These are phyloP conservation scores for Pisolithus sp. DNA, from an alignment of 768 basidiomycete species.

Conservation along the genomic window DNA sequence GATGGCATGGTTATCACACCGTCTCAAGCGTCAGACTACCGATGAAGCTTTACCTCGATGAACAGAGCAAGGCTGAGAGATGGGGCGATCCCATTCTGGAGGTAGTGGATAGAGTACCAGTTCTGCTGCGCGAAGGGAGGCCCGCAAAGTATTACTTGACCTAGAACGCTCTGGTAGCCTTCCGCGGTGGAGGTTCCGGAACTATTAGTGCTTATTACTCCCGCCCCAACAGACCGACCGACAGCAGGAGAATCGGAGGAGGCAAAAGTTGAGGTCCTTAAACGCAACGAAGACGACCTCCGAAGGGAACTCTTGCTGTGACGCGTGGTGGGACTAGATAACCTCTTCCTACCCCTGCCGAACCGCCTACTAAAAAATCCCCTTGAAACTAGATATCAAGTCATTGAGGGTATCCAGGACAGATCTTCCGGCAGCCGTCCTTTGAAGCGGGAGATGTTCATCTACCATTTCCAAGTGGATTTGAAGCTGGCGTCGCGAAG, in stretches of 20 bases:
- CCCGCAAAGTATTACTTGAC: background rate
- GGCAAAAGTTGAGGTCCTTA: background rate
- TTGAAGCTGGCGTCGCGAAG: background rate
- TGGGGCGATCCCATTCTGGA: background rate
- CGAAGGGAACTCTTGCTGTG: background rate
- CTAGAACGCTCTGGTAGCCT: background rate
- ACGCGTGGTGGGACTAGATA: background rate
- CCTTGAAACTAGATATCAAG: background rate
- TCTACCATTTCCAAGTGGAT: conserved; percentile 1
- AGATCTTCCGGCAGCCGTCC: background rate
- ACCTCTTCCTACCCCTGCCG: background rate
- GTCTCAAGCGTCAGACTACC: background rate
- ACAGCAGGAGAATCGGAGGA: background rate
- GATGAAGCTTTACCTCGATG: background rate
- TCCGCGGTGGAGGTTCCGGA: background rate
- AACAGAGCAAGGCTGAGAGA: background rate
- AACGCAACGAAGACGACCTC: background rate
- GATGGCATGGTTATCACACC: background rate
- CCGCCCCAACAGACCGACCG: background rate
- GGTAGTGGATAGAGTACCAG: background rate
- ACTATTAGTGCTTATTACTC: background rate
- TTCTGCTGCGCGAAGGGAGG: background rate
- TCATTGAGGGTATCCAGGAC: background rate
- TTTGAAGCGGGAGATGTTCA: background rate
- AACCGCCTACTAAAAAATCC: background rate